These are phyloP conservation scores for Pythium aquatile DNA, from an alignment of 352 stramenopile genomes.

Conservation along the genomic window DNA sequence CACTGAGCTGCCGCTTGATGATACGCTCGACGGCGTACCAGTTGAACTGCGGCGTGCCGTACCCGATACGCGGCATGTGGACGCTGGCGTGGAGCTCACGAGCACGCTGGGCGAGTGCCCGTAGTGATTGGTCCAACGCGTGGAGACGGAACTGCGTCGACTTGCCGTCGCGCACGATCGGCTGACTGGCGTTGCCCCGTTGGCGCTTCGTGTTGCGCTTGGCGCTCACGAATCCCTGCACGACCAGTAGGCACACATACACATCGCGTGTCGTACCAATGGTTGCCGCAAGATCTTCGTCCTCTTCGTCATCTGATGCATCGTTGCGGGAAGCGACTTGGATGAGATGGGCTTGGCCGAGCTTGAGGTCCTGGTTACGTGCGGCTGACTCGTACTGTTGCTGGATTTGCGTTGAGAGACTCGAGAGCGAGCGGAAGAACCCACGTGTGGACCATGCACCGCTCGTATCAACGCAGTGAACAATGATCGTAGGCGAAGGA, in stretches of 20 bases:
- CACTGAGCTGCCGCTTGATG: constrained; percentile 57
- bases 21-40: constrained; percentile 83
- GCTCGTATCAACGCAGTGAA: constrained; percentile 79
- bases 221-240: constrained; percentile 51
- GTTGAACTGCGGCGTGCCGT: constrained; percentile 75
- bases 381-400: constrained; percentile 61
- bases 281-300: neutral
- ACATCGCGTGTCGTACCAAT: constrained; percentile 16
- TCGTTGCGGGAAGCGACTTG: constrained; percentile 24
- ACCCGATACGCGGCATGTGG: constrained; percentile 77
- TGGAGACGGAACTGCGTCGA: constrained; percentile 69
- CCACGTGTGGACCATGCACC: constrained; percentile 67
- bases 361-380: constrained; percentile 62
- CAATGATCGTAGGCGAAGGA: constrained; percentile 37
- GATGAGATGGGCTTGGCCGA: constrained; percentile 71
- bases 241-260: constrained; percentile 70
- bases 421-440: constrained; percentile 68
- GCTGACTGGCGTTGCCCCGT: constrained; percentile 4
- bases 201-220: constrained; percentile 38
- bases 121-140: constrained; percentile 50
- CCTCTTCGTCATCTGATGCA: constrained; percentile 7
- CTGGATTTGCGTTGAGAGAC: constrained; percentile 48
- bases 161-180: constrained; percentile 47
- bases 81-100: constrained; percentile 44
- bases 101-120: constrained; percentile 38